Evolutionary conservation across 2,329 filamentous ascomycete species (phyloP), one percentile per base, ranked within the genome.

Genomic region (Triangularia setosa): DNA sequence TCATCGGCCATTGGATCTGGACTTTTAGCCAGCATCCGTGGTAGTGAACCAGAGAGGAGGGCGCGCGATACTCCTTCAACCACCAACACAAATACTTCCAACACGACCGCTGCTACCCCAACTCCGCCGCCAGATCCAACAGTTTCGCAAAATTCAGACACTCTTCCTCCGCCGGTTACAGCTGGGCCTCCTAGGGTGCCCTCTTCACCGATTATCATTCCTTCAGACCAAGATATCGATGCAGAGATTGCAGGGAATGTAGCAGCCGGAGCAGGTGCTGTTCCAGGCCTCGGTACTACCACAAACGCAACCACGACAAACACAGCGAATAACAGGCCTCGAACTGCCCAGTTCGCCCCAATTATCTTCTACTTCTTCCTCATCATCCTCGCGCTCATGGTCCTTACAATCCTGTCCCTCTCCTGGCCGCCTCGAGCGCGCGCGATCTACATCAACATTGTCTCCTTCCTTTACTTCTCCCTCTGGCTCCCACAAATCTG

Each of bases 401-500:
- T 89, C 70, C 73, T 89, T 24, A 82, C 60, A 2, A 64, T 65
- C 35, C 40, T 68, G 23, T 87, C 87, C 6, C 79, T 81, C 18
- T 84, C 85, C 1, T 90, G 87, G 86, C 83, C 86, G 60, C 79
- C 83, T 1, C 74, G 76, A 7, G 73, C 84, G 52, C 85, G 87
- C 35, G 78, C 81, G 24, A 73, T 79, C 59, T 89, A 88, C 73
- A 79, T 86, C 71, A 86, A 93, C 73, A 68, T 82, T 2, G 79
- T 96, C 23, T 83, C 86, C 1, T 87, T 94, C 71, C 69, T 84
- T 61, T 97, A 97, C 74, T 85, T 97, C 54, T 97, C 93, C 21
- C 89, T 97, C 73, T 98, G 94, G 94, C 74, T 88, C 0, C 94
- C 95, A 0, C 95, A 99, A 75, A 96, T 98, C 69, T 86, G 90